Evolutionary conservation across 1,284 basidiomycete genomes (phyloP), one percentile per base, ranked within the genome.

Genomic region (Fomitopsis pinicola): DNA sequence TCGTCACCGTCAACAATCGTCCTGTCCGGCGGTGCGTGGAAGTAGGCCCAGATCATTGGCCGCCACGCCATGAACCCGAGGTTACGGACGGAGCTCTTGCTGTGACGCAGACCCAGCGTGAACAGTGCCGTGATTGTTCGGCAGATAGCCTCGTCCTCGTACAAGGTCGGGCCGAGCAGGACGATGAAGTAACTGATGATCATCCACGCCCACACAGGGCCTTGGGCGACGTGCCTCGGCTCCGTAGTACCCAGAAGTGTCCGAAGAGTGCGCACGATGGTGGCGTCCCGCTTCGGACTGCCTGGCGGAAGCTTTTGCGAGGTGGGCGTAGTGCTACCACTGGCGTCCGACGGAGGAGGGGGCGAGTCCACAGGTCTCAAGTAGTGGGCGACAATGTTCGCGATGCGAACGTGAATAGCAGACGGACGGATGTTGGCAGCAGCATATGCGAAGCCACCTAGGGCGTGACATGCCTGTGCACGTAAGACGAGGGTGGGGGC

Each of bases 191-290:
- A 80, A 0, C 86, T 82, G 0, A 91, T 73, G 28, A 89, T 86
- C 62, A 80, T 82, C 52, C 88, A 75, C 4, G 81, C 86, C 89
- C 89, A 92, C 1, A 88, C 85, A 12, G 89, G 89, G 0, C 89
- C 88, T 67, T 89, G 85, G 1, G 87, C 87, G 15, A 81, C 80
- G 62, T 87, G 80, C 14, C 73, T 70, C 7, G 85, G 84, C 8
- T 87, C 84, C 2, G 75, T 71, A 0, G 79, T 78, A 15, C 73
- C 73, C 26, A 92, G 74, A 0, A 86, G 88, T 0, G 83, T 82
- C 19, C 86, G 81, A 5, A 91, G 76, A 0, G 88, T 86, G 45
- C 87, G 84, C 28, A 88, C 71, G 59, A 91, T 86, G 10, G 72
- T 46, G 0, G 85, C 71, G 55, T 88, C 86, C 17, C 69, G 66